A percentile compares a stretch with the other conserved stretches of the same genome.
These are phyloP conservation scores for Physcia stellaris DNA, from an alignment of 495 filamentous ascomycete species.

Conservation along the genomic window DNA sequence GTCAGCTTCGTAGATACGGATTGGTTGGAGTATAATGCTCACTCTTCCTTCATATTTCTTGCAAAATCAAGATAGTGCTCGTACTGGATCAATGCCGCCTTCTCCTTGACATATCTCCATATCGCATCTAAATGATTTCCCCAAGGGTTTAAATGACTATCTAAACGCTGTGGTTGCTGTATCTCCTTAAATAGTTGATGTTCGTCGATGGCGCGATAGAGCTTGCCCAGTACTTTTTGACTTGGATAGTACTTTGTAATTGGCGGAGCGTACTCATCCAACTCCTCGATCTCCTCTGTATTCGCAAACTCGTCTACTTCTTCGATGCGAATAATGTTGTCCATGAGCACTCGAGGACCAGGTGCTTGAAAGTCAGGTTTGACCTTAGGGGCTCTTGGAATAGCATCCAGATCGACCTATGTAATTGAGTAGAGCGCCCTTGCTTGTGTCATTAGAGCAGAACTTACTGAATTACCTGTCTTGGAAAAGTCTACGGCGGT, in stretches of 20 bases:
- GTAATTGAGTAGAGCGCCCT: not conserved
- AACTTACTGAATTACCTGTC: slow-evolving; percentile 51
- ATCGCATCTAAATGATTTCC: slow-evolving; percentile 17
- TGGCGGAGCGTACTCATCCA: slow-evolving; percentile 18
- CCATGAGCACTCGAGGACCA: slow-evolving; percentile 43
- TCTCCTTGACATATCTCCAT: slow-evolving; percentile 27
- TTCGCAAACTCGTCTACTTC: slow-evolving; percentile 21
- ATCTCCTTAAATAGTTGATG: slow-evolving; percentile 45
- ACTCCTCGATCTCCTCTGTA: slow-evolving; percentile 41
- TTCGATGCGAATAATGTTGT: slow-evolving; percentile 28
- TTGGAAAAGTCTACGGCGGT: slow-evolving; percentile 77
- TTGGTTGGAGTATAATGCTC: no score
- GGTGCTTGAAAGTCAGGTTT: slow-evolving; percentile 56
- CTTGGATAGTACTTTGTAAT: slow-evolving; percentile 48
- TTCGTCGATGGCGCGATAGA: slow-evolving; percentile 68
- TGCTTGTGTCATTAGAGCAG: not conserved
- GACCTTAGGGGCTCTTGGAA: slow-evolving; percentile 26
- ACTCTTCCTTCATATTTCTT: slow-evolving; percentile 39
- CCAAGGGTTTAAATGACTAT: not conserved
- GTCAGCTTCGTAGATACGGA: no score
- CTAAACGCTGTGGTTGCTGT: slow-evolving; percentile 22
- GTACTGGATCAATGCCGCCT: slow-evolving; percentile 30
- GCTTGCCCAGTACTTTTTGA: slow-evolving; percentile 52
- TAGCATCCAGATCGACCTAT: slow-evolving; percentile 27
- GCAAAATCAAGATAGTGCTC: slow-evolving; percentile 26